Percentiles rank a stretch among this genome's conserved stretches.
Conservation (phyloP, 257 asterid genomes). For the Nicotiana undulata region DNA sequence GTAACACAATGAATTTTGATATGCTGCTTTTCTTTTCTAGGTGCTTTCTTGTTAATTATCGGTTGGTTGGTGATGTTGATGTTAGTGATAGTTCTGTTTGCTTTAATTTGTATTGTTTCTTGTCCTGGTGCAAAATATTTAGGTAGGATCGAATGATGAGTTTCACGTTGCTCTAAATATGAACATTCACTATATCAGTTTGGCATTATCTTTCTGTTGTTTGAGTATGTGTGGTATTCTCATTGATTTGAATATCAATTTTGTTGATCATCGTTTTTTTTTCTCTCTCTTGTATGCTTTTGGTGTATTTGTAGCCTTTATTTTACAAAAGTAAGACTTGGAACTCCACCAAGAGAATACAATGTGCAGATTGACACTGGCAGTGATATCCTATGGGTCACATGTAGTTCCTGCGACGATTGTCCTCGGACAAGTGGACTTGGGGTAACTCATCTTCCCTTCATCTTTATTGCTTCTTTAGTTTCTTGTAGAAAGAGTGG, state of each 20-base stretch:
- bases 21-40: neutral
- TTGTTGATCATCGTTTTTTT: neutral
- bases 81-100: neutral
- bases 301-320: constrained; percentile 51
- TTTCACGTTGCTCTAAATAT: neutral
- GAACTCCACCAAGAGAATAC: constrained; percentile 84
- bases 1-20: neutral
- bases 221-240: neutral
- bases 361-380: constrained; percentile 94
- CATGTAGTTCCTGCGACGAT: constrained; percentile 70
- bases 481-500: neutral
- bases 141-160: neutral
- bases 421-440: constrained; percentile 84
- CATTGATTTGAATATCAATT: neutral
- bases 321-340: constrained; percentile 77
- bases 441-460: constrained; percentile 44
- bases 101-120: neutral
- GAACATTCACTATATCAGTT: neutral
- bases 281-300: neutral
- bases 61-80: neutral
- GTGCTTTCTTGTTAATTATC: neutral
- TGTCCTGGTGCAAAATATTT: neutral
- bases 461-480: neutral
- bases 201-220: neutral
- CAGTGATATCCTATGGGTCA: constrained; percentile 82